Evolutionary conservation across 192 early-diverging fungal genomes (phyloP), one percentile per base, ranked within the genome.

Genomic region (Linnemannia elongata): DNA sequence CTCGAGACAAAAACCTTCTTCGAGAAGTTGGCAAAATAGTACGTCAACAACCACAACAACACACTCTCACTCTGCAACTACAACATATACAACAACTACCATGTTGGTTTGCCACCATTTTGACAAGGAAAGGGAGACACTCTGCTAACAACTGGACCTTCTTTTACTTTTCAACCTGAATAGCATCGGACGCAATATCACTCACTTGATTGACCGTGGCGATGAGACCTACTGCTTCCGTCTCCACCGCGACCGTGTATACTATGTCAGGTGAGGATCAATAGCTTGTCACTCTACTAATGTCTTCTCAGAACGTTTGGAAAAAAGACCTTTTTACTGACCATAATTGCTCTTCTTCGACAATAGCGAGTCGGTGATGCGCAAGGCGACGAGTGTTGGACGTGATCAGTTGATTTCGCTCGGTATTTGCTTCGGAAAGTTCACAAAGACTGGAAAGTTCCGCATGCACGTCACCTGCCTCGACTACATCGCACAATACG

Each of bases 391-490:
- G 10, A 93, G 92, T 69, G 91, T 99, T 74, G 95, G 94, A 42
- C 94, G 97, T 45, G 95, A 97, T 88, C 93, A 98, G 81, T 90
- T 99, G 73, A 91, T 96, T 66, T 96, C 97, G 10, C 91, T 99
- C 44, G 98, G 98, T 57, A 93, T 96, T n/a, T 98, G 97, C 90
- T 99, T 99, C 92, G 98, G 98, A 77, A 99, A 99, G 90, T 99
- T 99, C 83, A 97, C 98, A 77, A 99, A 99, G 92, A 96, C 98
- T 45, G 95, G 97, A 74, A 98, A 98, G 91, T 99, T 99, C 90
- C 94, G 94, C 74, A 91, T 99, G 84, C 96, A 97, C 80, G 96
- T 99, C 75, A 99, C 98, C 30, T 94, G 95, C 52, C 92, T 99
- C 70, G 97, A 97, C 55, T 94, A 96, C 83, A 93, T 99, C 44